These are phyloP conservation scores for Debaryomyces udenii DNA, from an alignment of 1,139 yeast genomes.

Conservation along the genomic window DNA sequence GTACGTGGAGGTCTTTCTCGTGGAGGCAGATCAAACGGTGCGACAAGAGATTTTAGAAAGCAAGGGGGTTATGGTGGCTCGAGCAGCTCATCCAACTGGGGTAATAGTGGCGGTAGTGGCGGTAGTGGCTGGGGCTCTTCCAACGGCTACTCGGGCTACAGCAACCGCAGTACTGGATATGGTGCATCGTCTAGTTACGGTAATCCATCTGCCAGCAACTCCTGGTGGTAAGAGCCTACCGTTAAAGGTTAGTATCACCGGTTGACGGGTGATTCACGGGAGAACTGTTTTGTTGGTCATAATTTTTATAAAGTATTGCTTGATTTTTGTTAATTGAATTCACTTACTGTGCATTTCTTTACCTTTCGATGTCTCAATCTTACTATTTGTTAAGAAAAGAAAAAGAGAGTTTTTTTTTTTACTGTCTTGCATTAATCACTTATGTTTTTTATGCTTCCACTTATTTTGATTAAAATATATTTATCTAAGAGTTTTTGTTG, in stretches of 20 bases:
- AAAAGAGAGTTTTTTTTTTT: conserved; percentile 24
- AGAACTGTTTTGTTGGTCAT: too few species aligned
- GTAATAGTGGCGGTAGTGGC: conserved; percentile 14
- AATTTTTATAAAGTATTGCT: conserved; percentile 1
- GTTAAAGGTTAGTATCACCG: too few species aligned
- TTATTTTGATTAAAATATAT: conserved; percentile 13
- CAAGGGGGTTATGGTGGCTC: conserved; percentile 36
- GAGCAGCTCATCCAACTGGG: conserved; percentile 33
- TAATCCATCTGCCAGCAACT: conserved; percentile 36
- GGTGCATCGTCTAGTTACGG: conserved; percentile 32
- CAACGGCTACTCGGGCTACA: conserved; percentile 24
- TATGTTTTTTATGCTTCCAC: conserved; percentile 18
- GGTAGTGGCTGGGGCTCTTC: conserved; percentile 28
- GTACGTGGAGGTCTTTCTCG: conserved; percentile 51
- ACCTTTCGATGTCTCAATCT: conserved; percentile 37
- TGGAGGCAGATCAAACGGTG: conserved; percentile 48
- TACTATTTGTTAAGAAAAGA: conserved; percentile 19
- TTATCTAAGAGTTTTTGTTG: conserved; percentile 13
- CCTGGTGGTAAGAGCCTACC: conserved; percentile 41
- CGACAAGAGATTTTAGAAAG: conserved; percentile 64
- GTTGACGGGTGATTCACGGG: too few species aligned
- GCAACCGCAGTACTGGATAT: conserved; percentile 22
- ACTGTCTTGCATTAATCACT: conserved; percentile 24
- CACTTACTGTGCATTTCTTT: conserved; percentile 21
- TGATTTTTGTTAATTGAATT: conserved; percentile 8